Evolutionary conservation across 2,329 filamentous ascomycete species (phyloP), one percentile per base, ranked within the genome.

Genomic region (Cytospora leucostoma): DNA sequence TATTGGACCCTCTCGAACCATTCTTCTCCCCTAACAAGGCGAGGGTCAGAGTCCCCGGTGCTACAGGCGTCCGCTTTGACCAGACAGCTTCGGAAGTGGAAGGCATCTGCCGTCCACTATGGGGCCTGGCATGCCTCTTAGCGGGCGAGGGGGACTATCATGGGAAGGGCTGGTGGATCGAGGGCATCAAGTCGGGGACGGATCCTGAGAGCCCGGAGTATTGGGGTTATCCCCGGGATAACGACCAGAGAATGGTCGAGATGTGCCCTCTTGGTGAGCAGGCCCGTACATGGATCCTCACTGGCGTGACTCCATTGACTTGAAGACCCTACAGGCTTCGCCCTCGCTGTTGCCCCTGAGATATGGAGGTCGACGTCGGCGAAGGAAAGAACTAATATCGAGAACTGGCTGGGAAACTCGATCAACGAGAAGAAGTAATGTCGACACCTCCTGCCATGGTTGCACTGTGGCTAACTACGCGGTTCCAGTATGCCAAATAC

Each of bases 221-320:
- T 70, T 94, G 90, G 90, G 90, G 90, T 0, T 87, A 85, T 62
- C 89, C 91, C 67, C 82, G 87, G 67, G 89, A 93, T 71, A 87
- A 88, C 63, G 91, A 93, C 71, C 90, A 93, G 78, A 80, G 90
- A 33, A 93, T 93, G 91, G 91, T 93, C 2, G 91, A 94, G 73
- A 91, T 92, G 82, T 93, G 90, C 71, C 90, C 90, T 0, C 81
- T 93, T 64, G 91, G 80, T 80, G 72, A 65, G 71, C 8, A 17
- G 7, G 10, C n/a, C 4, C 60, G 33, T n/a, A n/a, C n/a, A 4
- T 13, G 7, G 7, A 40, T 17, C 17, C 17, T 27, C 8, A 7
- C 8, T 15, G 19, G 8, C 15, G 33, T 19, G 32, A n/a, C 19
- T 47, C 1, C 13, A 2, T n/a, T 32, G 51, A 56, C 34, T 13